phyloP scores from a whole-genome alignment of 805 yeast genomes.

The Ogataea henricii region DNA sequence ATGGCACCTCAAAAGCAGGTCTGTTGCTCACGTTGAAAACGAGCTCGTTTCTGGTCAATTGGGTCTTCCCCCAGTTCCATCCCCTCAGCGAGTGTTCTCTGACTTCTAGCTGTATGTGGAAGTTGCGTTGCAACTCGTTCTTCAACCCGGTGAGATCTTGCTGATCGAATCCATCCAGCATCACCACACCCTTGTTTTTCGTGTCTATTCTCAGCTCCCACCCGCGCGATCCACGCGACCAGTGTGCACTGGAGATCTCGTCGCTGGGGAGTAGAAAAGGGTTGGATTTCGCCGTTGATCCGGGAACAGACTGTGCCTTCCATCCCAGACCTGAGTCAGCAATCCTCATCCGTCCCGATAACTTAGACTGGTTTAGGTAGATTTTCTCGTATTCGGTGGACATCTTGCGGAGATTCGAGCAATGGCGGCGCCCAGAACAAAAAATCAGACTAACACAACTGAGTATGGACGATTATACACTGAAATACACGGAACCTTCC shows the following conservation, averaged over 20 bases:
- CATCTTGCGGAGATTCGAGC: constrained; percentile 17
- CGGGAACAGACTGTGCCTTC: constrained; percentile 55
- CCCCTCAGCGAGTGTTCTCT: constrained; percentile 94
- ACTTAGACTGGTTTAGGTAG: constrained; percentile 81
- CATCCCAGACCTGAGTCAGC: constrained; percentile 98
- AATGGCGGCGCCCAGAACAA: neutral
- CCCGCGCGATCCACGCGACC: constrained; percentile 95
- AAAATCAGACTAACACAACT: neutral
- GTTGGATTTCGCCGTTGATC: constrained; percentile 51
- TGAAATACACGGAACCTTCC: neutral
- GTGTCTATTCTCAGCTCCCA: constrained; percentile 89
- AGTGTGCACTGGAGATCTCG: constrained; percentile 73
- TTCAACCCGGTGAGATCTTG: constrained; percentile 82
- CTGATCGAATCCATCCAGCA: constrained; percentile 88
- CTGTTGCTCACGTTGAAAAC: constrained; percentile 82
- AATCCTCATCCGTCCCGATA: constrained; percentile 86
- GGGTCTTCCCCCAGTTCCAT: constrained; percentile 98
- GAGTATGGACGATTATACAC: neutral
- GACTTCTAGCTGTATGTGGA: constrained; percentile 71
- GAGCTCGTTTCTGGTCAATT: constrained; percentile 88
- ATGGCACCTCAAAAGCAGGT: constrained; percentile 92
- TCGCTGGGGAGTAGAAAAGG: constrained; percentile 91
- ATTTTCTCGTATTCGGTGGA: constrained; percentile 81
- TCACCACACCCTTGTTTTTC: constrained; percentile 80
- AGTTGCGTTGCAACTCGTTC: constrained; percentile 78